Conservation (phyloP, 257 asterid genomes). For the Przewalskia tangutica region DNA sequence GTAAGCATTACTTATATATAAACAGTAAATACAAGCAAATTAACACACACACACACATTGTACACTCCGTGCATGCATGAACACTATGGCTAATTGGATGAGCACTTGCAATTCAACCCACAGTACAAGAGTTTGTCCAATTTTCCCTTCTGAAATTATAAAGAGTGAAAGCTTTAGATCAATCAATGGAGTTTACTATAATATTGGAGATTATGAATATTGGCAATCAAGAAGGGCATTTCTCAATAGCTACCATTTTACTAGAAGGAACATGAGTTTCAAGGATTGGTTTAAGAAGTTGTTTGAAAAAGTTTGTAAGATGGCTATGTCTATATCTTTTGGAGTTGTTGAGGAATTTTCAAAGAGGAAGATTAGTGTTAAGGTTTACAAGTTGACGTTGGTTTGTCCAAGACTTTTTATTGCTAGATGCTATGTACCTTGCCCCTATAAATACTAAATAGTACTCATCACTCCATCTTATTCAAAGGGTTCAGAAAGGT, state of each 20-base stretch:
- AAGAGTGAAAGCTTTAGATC: conserved; percentile 13
- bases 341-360: not conserved
- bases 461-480: not conserved
- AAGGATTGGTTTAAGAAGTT: conserved; percentile 18
- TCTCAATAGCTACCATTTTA: conserved; percentile 34
- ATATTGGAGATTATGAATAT: conserved; percentile 21
- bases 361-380: conserved; percentile 13
- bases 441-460: not conserved
- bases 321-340: not conserved
- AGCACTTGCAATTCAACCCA: not conserved
- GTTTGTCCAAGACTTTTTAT: conserved; percentile 12
- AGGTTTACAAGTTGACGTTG: conserved; percentile 24
- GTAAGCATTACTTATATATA: not conserved
- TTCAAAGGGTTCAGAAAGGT: not conserved
- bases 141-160: conserved; percentile 7
- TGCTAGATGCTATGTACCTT: conserved; percentile 30
- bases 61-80: not conserved
- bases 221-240: conserved; percentile 34
- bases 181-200: not conserved
- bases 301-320: conserved; percentile 4
- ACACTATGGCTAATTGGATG: conserved; percentile 2
- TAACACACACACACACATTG: not conserved
- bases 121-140: not conserved
- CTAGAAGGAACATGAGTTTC: conserved; percentile 9
- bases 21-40: not conserved